A percentile compares a stretch with the other conserved stretches of the same genome.
Conservation (phyloP, 805 yeast genomes). For the Wickerhamomyces rabaulensis region DNA sequence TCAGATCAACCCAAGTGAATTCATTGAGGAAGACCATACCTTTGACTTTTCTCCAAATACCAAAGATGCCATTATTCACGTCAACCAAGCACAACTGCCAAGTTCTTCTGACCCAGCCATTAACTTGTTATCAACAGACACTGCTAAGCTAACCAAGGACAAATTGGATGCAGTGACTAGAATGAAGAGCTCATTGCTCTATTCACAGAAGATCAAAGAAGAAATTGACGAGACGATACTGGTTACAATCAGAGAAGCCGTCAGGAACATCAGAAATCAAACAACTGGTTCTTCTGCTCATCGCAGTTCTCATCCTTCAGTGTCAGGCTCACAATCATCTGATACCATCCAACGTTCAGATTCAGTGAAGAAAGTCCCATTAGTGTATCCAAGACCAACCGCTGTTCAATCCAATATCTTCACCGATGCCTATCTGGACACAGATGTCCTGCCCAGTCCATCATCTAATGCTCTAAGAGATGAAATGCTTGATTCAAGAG, state of each 20-base stretch:
- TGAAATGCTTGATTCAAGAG: constrained; percentile 9
- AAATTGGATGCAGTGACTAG: constrained; percentile 70
- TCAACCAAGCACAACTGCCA: constrained; percentile 35
- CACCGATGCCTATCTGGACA: constrained; percentile 34
- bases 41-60: constrained; percentile 56
- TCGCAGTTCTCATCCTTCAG: constrained; percentile 6
- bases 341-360: constrained; percentile 5
- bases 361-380: neutral
- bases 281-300: constrained; percentile 11
- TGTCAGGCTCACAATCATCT: constrained; percentile 5
- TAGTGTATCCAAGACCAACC: constrained; percentile 22
- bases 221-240: constrained; percentile 74
- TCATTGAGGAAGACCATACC: constrained; percentile 24
- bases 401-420: constrained; percentile 27
- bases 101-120: constrained; percentile 63
- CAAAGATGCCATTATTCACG: constrained; percentile 44
- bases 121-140: constrained; percentile 56
- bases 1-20: constrained; percentile 66
- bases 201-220: constrained; percentile 67
- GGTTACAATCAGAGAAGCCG: constrained; percentile 56
- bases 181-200: constrained; percentile 67
- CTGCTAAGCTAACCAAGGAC: constrained; percentile 50
- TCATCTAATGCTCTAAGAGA: constrained; percentile 5
- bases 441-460: constrained; percentile 36
- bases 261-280: constrained; percentile 39